Percentiles rank a stretch among this genome's conserved stretches.
These are phyloP conservation scores for Paecilomyces sp. DNA, from an alignment of 2,329 filamentous ascomycete genomes.

Conservation along the genomic window DNA sequence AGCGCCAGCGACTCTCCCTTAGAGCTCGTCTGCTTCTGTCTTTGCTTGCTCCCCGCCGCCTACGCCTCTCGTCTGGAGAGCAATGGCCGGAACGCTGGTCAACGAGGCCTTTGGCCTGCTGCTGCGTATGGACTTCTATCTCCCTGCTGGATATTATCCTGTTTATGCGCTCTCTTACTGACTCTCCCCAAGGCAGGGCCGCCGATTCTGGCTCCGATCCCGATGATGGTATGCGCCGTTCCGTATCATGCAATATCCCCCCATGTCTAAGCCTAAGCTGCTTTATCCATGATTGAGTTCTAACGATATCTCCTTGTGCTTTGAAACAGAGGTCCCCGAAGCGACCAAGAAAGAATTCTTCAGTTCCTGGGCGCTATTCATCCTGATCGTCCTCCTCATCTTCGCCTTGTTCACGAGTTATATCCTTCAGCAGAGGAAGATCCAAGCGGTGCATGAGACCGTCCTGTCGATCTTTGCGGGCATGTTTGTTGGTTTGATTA, in stretches of 20 bases:
- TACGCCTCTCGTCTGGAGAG: slow-evolving; percentile 3
- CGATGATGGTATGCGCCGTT: slow-evolving; percentile 27
- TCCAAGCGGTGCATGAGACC: slow-evolving; percentile 95
- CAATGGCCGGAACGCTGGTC: slow-evolving; percentile 30
- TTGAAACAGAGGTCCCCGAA: slow-evolving; percentile 56
- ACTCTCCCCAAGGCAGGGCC: slow-evolving; percentile 24
- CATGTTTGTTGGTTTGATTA: slow-evolving; percentile 88
- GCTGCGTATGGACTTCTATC: slow-evolving; percentile 23
- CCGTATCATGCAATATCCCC: not conserved
- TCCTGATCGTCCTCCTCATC: slow-evolving; percentile 89
- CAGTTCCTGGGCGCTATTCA: slow-evolving; percentile 95
- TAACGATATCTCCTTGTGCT: slow-evolving; percentile 10
- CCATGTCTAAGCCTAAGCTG: not conserved
- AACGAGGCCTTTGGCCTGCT: slow-evolving; percentile 27
- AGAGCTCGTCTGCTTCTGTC: slow-evolving; percentile 23
- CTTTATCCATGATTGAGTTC: slow-evolving; percentile 3
- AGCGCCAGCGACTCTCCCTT: slow-evolving; percentile 24
- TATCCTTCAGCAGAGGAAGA: slow-evolving; percentile 90
- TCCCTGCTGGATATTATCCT: not conserved
- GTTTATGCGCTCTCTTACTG: slow-evolving; percentile 8
- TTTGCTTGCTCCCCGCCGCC: not conserved
- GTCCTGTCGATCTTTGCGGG: slow-evolving; percentile 97
- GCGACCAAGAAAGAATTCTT: slow-evolving; percentile 88
- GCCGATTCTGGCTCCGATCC: slow-evolving; percentile 29
- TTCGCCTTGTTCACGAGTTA: slow-evolving; percentile 95